Percentiles rank a stretch among this genome's conserved stretches.
These are phyloP conservation scores for Xylariomycetidae sp. DNA, from an alignment of 2,329 filamentous ascomycete genomes.

Conservation along the genomic window DNA sequence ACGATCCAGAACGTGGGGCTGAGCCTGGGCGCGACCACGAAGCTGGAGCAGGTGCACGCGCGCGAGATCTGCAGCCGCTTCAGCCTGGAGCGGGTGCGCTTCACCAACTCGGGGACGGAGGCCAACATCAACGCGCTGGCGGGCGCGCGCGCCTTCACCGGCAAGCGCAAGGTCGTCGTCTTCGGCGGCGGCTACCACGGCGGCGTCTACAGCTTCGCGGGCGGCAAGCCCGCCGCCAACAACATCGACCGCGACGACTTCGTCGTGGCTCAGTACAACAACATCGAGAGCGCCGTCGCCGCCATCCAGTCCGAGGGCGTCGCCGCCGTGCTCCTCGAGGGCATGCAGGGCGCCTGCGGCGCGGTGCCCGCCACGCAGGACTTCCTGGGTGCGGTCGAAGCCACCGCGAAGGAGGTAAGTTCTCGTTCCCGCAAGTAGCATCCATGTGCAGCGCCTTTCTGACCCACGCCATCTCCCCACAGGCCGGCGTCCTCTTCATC, in stretches of 20 bases:
- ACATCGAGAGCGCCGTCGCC: conserved; percentile 39
- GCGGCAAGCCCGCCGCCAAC: background rate
- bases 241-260: conserved; percentile 46
- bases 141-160: conserved; percentile 41
- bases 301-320: conserved; percentile 34
- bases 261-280: conserved; percentile 57
- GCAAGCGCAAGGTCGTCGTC: conserved; percentile 41
- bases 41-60: conserved; percentile 46
- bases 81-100: conserved; percentile 48
- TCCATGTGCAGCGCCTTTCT: too few relatives aligned
- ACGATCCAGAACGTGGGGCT: conserved; percentile 42
- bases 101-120: conserved; percentile 61
- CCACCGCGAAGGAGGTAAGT: conserved; percentile 37
- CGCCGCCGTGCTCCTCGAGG: conserved; percentile 60
- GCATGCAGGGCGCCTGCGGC: conserved; percentile 59
- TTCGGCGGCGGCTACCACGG: conserved; percentile 49
- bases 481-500: conserved; percentile 54
- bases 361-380: conserved; percentile 42
- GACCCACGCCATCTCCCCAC: too few relatives aligned
- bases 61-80: conserved; percentile 47
- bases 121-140: conserved; percentile 55
- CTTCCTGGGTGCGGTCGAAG: conserved; percentile 49
- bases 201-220: conserved; percentile 35
- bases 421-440: too few relatives aligned
- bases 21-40: conserved; percentile 49